Percentiles rank a stretch among this genome's conserved stretches.
These are phyloP conservation scores for Albugo laibachii DNA, from an alignment of 352 stramenopile species.

Conservation along the genomic window DNA sequence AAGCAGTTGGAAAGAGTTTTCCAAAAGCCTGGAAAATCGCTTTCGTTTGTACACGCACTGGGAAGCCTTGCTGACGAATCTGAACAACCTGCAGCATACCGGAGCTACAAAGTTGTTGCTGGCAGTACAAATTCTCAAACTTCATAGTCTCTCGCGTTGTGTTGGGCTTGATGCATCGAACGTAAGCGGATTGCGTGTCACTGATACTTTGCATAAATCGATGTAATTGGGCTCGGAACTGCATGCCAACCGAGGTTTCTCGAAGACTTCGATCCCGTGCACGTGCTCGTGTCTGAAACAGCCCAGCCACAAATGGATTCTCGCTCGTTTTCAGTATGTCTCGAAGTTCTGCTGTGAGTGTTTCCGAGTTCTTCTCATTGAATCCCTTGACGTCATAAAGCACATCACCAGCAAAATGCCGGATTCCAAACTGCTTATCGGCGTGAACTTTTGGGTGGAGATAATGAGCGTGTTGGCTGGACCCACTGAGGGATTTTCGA, in stretches of 20 bases:
- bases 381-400: slow-evolving; percentile 88
- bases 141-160: slow-evolving; percentile 1
- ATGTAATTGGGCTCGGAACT: slow-evolving; percentile 89
- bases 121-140: too few species aligned
- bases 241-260: slow-evolving; percentile 50
- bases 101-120: too few species aligned
- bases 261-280: slow-evolving; percentile 45
- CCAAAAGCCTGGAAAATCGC: too few species aligned
- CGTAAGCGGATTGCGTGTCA: slow-evolving; percentile 93
- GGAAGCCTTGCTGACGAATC: too few species aligned
- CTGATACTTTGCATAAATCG: slow-evolving; percentile 89
- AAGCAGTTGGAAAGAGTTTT: too few species aligned
- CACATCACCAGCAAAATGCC: slow-evolving; percentile 94
- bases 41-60: too few species aligned
- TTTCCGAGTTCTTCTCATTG: slow-evolving; percentile 95
- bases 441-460: slow-evolving; percentile 61
- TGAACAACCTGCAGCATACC: too few species aligned
- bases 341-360: slow-evolving; percentile 84
- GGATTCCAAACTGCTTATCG: slow-evolving; percentile 83
- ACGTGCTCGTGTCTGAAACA: slow-evolving; percentile 51
- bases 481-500: slow-evolving; percentile 55
- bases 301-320: slow-evolving; percentile 44
- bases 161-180: slow-evolving; percentile 98
- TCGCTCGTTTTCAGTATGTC: slow-evolving; percentile 45
- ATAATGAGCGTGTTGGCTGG: slow-evolving; percentile 59